phyloP scores from a whole-genome alignment of 2,329 filamentous ascomycete genomes.

The Aspergillus chevalieri region DNA sequence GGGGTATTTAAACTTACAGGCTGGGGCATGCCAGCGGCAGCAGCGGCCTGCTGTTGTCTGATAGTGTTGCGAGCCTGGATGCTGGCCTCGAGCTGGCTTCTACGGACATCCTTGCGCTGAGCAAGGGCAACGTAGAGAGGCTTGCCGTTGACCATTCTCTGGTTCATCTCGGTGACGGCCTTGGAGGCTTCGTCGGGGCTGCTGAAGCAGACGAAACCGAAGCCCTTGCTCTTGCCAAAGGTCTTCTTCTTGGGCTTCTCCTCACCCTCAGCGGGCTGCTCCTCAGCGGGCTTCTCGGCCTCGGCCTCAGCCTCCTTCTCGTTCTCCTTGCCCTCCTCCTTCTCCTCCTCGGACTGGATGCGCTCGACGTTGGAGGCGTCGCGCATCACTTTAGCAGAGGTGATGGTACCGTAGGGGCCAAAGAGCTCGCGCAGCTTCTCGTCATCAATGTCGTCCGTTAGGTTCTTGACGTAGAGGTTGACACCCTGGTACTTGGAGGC shows the following conservation, averaged over 20 bases:
- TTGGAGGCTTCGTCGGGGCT: conserved; percentile 99
- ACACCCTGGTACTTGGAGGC: conserved; percentile 99
- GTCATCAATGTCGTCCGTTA: conserved; percentile 93
- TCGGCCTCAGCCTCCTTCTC: conserved; percentile 42
- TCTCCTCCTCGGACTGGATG: conserved; percentile 43
- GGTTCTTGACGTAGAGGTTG: conserved; percentile 99
- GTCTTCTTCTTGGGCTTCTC: conserved; percentile 57
- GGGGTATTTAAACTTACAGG: conserved; percentile 30
- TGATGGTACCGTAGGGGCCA: conserved; percentile 85
- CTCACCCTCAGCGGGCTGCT: conserved; percentile 44
- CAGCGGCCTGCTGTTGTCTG: conserved; percentile 94
- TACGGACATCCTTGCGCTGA: conserved; percentile 98
- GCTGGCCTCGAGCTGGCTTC: conserved; percentile 97
- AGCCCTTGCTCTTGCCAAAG: conserved; percentile 98
- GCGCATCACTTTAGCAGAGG: conserved; percentile 98
- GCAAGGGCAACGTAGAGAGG: conserved; percentile 95
- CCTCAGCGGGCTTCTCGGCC: conserved; percentile 43
- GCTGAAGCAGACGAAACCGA: conserved; percentile 99
- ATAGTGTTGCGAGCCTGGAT: conserved; percentile 99
- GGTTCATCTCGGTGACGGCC: conserved; percentile 99
- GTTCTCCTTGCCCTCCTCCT: conserved; percentile 40
- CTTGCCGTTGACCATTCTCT: conserved; percentile 97
- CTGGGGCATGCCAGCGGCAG: conserved; percentile 78
- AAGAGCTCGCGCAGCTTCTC: conserved; percentile 96
- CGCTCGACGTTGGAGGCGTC: conserved; percentile 54